Base-by-base conservation (phyloP, 2,329 filamentous ascomycete species). In the Ophiobolus disseminans region DNA sequence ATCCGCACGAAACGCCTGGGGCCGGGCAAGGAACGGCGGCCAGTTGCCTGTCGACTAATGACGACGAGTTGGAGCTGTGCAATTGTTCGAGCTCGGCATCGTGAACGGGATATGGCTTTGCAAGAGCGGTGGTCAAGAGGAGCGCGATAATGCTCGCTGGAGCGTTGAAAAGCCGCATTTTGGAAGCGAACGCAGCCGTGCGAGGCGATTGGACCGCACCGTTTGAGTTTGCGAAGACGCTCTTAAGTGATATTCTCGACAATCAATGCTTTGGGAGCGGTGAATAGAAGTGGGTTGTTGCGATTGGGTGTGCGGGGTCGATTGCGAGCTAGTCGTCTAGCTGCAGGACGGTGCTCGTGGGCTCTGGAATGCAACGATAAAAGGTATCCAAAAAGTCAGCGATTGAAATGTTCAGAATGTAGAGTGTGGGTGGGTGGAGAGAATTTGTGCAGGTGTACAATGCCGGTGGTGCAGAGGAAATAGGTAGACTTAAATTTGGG, bases 131-230 rank as follows among this genome's bases (percentile, higher is more conserved):
- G 37, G 66, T 30, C 11, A 75, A 80, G 34, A 74, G 73, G 40
- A 70, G 55, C 45, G 59, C 63, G 49, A 66, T 31, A 77, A 86
- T 60, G 90, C 63, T 96, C 90, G 44, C 83, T 89, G 55, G 93
- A 95, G 76, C 73, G 94, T 45, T 51, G 50, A 67, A 58, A 23
- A 65, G 50, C 48, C 66, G 58, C 68, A 72, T 70, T 35, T 34
- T 51, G 48, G 45, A 42, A 41, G 47, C 40, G 44, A 40, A 46
- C 38, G 22, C 32, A 31, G 45, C 37, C 49, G 48, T 41, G 50
- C 35, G 45, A 30, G 45, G 45, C 38, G 48, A n/a, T 37, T 36
- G 30, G 16, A 32, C 10, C 16, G 30, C 30, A n/a, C n/a, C n/a
- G n/a, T n/a, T n/a, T 16, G 16, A 7, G n/a, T 44, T 25, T 22